Percentiles rank a stretch among this genome's conserved stretches.
phyloP scores from a whole-genome alignment of 495 filamentous ascomycete species.

The Penicillium atrosanguineum region DNA sequence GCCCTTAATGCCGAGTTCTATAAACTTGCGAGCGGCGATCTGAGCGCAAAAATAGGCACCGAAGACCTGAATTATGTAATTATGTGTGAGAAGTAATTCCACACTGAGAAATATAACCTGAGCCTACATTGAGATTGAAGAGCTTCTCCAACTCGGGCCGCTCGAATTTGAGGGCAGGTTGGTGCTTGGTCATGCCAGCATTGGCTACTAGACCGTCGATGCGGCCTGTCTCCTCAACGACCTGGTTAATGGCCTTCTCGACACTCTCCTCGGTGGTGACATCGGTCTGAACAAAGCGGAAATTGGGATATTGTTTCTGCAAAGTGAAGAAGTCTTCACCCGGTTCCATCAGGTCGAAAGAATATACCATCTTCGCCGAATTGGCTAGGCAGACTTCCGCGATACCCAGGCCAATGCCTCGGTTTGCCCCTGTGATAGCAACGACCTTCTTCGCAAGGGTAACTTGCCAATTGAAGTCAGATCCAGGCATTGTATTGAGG shows the following conservation, averaged over 20 bases:
- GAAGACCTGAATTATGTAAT: slow-evolving; percentile 31
- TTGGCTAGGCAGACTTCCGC: slow-evolving; percentile 43
- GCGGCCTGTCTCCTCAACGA: slow-evolving; percentile 33
- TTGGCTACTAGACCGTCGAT: slow-evolving; percentile 39
- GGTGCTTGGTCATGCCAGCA: slow-evolving; percentile 47
- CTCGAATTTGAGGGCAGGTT: slow-evolving; percentile 41
- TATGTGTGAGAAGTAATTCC: not conserved
- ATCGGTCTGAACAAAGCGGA: slow-evolving; percentile 40
- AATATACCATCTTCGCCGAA: slow-evolving; percentile 36
- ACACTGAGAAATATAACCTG: not conserved
- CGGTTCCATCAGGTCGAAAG: slow-evolving; percentile 42
- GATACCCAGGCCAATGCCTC: slow-evolving; percentile 37
- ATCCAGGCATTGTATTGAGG: slow-evolving; percentile 24
- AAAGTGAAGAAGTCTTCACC: slow-evolving; percentile 35
- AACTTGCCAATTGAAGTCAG: slow-evolving; percentile 29
- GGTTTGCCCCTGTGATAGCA: slow-evolving; percentile 40
- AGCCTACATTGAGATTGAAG: slow-evolving; percentile 41
- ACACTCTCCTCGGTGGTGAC: slow-evolving; percentile 40
- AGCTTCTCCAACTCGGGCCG: slow-evolving; percentile 37
- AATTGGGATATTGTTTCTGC: slow-evolving; percentile 30
- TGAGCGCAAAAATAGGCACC: slow-evolving; percentile 39
- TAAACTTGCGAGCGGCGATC: slow-evolving; percentile 38
- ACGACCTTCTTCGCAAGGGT: slow-evolving; percentile 27
- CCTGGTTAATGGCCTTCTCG: slow-evolving; percentile 34
- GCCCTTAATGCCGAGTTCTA: slow-evolving; percentile 38